Evolutionary conservation across 1,284 basidiomycete genomes (phyloP), one percentile per base, ranked within the genome.

Genomic region (Apiotrichum montevideense): DNA sequence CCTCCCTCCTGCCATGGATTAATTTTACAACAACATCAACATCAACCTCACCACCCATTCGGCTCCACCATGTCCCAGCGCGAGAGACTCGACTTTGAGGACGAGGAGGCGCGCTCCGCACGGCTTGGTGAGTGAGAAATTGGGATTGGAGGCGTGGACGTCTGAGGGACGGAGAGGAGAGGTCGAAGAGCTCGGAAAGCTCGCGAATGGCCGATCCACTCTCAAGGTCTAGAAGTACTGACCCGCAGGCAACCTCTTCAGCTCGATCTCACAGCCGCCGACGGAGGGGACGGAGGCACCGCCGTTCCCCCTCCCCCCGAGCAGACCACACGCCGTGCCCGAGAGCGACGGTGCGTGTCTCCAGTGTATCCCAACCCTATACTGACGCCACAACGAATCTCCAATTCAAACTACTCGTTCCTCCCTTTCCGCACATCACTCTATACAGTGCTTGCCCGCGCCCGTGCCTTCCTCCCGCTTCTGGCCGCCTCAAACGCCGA

Each of bases 391-490:
- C 21, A 21, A 21, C 21, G 21, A 21, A 21, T 21, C 21, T 21
- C 21, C 21, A 21, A 21, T 21, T 21, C 21, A 21, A 21, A 21
- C 21, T 21, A 21, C 21, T 21, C 21, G 21, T 21, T 21, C 21
- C 21, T 21, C 21, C 21, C 21, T 21, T 21, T 21, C 21, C 21
- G 21, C 21, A 21, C 21, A 21, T 21, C 21, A 21, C 21, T 21
- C 21, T 41, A 8, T 6, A 5, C 14, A 72, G 70, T 62, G 0
- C 61, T 75, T 1, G 63, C 69, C 13, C 60, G 71, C 39, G 73
- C 61, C 0, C 62, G 65, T 53, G 67, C 66, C 8, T 75, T 75
- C 61, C 62, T 75, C 10, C 71, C 73, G 1, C 54, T 66, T 21
- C 47, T 75, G 13, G 63, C 66, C 11, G 55, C 57, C 4, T 66